These are phyloP conservation scores for Lignosus rhinocerotis DNA, from an alignment of 1,284 basidiomycete genomes.

Conservation along the genomic window DNA sequence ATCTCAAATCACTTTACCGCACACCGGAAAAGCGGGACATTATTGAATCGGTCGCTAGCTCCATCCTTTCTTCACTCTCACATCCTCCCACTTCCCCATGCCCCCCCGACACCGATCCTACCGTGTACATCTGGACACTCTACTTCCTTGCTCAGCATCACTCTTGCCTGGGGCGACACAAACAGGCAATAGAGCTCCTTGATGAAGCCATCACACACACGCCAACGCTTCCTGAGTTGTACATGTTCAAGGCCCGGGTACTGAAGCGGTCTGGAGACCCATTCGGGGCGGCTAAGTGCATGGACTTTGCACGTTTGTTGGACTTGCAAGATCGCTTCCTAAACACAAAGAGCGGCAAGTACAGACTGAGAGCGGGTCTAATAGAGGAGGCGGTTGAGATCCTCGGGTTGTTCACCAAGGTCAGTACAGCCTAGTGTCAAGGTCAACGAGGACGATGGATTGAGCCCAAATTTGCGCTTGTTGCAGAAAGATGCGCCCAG, in stretches of 20 bases:
- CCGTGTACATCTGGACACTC: constrained; percentile 91
- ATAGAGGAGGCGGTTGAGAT: constrained; percentile 73
- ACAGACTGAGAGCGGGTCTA: constrained; percentile 81
- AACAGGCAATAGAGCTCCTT: constrained; percentile 68
- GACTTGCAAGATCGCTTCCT: constrained; percentile 97
- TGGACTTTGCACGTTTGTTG: constrained; percentile 83
- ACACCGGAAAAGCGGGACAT: constrained; percentile 63
- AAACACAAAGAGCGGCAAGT: constrained; percentile 94
- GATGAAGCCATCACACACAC: constrained; percentile 79
- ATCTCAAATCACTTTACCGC: constrained; percentile 85
- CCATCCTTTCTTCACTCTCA: constrained; percentile 42
- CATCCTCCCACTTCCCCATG: constrained; percentile 30
- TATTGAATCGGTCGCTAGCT: constrained; percentile 75
- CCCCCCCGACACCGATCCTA: constrained; percentile 61
- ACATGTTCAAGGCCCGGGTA: constrained; percentile 82
- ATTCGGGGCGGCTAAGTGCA: constrained; percentile 70
- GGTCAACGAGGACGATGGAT: not conserved
- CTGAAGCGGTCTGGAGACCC: constrained; percentile 88
- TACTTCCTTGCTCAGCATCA: constrained; percentile 96
- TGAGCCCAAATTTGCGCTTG: not conserved
- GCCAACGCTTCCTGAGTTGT: constrained; percentile 91
- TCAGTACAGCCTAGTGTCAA: constrained; percentile 30
- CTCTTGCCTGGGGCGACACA: constrained; percentile 60
- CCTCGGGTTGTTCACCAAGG: constrained; percentile 89
- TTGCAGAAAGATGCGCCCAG: constrained; percentile 78